phyloP scores from a whole-genome alignment of 495 filamentous ascomycete species.

The Cercophora samala region DNA sequence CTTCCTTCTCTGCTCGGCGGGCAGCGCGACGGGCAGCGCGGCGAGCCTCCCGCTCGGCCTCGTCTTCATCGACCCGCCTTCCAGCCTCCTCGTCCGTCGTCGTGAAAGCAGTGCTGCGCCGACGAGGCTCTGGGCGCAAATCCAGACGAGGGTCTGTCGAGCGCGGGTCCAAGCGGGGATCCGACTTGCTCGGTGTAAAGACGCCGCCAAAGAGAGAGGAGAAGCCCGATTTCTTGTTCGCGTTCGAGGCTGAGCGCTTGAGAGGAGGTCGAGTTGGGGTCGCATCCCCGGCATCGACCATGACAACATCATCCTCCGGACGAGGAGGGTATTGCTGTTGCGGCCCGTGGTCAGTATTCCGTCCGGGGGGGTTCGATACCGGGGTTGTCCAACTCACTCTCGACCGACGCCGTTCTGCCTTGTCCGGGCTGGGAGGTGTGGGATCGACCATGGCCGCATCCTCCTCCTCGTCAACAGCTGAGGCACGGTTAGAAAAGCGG shows the following conservation, averaged over 20 bases:
- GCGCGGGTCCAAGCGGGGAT: conserved; percentile 19
- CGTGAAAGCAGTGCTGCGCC: conserved; percentile 40
- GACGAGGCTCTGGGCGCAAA: conserved; percentile 40
- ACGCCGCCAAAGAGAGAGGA: conserved; percentile 45
- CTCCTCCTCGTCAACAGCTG: conserved; percentile 35
- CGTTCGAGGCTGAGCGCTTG: conserved; percentile 41
- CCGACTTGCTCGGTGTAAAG: conserved; percentile 34
- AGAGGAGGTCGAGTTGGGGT: conserved; percentile 35
- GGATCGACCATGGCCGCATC: conserved; percentile 44
- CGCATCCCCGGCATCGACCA: conserved; percentile 30
- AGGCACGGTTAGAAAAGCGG: conserved; percentile 19
- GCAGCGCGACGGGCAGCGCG: conserved; percentile 49
- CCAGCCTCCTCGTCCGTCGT: conserved; percentile 42
- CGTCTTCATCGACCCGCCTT: conserved; percentile 30
- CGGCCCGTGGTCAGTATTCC: conserved; percentile 23
- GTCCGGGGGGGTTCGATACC: background rate
- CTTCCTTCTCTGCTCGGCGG: conserved; percentile 46
- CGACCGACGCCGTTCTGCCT: conserved; percentile 42
- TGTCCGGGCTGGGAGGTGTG: conserved; percentile 40
- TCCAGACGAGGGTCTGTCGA: conserved; percentile 28
- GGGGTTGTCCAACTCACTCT: conserved; percentile 34
- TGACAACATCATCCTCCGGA: conserved; percentile 43
- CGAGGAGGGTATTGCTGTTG: conserved; percentile 37
- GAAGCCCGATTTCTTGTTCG: conserved; percentile 34
- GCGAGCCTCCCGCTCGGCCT: conserved; percentile 52